phyloP scores from a whole-genome alignment of 805 yeast species.

The Barnettozyma populi region DNA sequence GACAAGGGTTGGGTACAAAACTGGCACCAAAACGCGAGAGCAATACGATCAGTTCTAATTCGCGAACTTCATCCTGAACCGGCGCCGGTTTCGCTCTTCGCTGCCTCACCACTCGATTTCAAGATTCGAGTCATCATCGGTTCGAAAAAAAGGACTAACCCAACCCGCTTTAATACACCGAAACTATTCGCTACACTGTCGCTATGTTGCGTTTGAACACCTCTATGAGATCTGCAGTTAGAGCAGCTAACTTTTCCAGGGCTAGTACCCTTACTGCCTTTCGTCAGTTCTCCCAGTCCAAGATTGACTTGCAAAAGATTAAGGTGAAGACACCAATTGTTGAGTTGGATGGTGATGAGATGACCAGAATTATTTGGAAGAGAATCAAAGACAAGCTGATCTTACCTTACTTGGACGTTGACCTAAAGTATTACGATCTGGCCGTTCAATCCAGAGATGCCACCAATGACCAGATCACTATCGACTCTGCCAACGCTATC shows the following conservation, averaged over 20 bases:
- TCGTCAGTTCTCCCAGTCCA: slow-evolving; percentile 18
- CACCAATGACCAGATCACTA: slow-evolving; percentile 84
- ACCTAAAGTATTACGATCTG: slow-evolving; percentile 86
- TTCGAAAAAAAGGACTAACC: not conserved
- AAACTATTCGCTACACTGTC: not conserved
- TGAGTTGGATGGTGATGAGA: slow-evolving; percentile 97
- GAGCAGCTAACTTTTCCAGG: slow-evolving; percentile 8
- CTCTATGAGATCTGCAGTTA: slow-evolving; percentile 14
- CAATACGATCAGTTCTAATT: too few relatives aligned
- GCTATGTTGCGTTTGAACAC: slow-evolving; percentile 18
- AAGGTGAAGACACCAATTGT: slow-evolving; percentile 84
- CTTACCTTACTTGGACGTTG: slow-evolving; percentile 78
- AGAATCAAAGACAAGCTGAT: slow-evolving; percentile 81
- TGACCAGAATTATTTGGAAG: slow-evolving; percentile 95
- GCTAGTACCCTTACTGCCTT: slow-evolving; percentile 9
- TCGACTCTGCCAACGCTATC: slow-evolving; percentile 87
- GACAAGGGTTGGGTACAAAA: not conserved
- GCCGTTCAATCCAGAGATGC: slow-evolving; percentile 82
- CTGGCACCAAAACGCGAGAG: not conserved
- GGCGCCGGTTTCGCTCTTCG: not conserved
- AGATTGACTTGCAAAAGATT: slow-evolving; percentile 42
- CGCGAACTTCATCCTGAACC: not conserved
- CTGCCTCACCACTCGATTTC: not conserved
- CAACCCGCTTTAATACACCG: not conserved
- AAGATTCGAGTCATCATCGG: not conserved